A percentile compares a stretch with the other conserved stretches of the same genome.
Conservation (phyloP, 129 eudicot species). For the Flaveria ramosissima region DNA sequence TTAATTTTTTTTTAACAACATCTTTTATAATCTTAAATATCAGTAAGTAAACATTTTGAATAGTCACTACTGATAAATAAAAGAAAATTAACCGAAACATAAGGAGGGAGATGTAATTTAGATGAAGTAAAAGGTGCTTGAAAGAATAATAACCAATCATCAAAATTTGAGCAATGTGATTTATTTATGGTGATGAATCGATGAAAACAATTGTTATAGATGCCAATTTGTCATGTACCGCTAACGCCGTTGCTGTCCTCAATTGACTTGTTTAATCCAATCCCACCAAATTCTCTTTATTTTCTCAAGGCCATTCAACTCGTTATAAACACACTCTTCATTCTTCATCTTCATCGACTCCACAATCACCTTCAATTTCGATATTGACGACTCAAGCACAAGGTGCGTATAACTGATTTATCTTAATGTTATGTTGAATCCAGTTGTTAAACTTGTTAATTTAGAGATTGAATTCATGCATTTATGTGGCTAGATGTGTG, state of each 20-base stretch:
- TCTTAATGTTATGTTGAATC: no score
- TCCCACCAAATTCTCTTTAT: slow-evolving; percentile 9
- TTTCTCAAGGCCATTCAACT: slow-evolving; percentile 33
- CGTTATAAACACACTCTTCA: slow-evolving; percentile 17
- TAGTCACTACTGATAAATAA: no score
- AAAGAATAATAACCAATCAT: neutral
- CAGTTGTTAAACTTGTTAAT: neutral
- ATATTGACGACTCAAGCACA: neutral
- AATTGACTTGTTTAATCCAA: slow-evolving; percentile 21
- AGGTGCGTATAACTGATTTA: slow-evolving; percentile 7
- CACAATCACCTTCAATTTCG: slow-evolving; percentile 20
- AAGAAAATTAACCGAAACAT: neutral
- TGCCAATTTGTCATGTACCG: slow-evolving; percentile 34
- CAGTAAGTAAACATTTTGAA: no score
- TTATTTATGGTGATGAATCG: slow-evolving; percentile 24
- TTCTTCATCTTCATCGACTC: slow-evolving; percentile 15
- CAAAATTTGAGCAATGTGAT: neutral
- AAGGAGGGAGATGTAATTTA: slow-evolving; percentile 11
- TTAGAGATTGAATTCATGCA: neutral
- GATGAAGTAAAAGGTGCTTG: slow-evolving; percentile 11
- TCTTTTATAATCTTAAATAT: neutral
- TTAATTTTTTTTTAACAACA: no score
- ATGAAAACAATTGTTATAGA: slow-evolving; percentile 14
- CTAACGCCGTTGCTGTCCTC: slow-evolving; percentile 29
- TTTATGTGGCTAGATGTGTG: neutral